Base-by-base conservation (phyloP, 306 rosid species). In the Cicer bijugum region DNA sequence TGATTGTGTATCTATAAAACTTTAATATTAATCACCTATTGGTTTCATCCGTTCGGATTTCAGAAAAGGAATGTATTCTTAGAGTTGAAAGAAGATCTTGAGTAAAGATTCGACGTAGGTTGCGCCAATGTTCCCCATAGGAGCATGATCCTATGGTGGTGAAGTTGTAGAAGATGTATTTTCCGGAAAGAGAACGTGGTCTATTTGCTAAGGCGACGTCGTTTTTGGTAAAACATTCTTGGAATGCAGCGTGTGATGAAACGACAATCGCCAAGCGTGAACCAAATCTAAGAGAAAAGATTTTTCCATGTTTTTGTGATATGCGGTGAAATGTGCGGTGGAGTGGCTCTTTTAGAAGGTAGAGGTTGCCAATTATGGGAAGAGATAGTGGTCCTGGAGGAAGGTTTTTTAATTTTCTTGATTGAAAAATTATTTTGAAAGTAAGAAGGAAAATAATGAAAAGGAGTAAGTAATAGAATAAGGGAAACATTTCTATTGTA, bases 71-170 rank as follows among this genome's bases (percentile, higher is more conserved):
- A 46, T 60, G 51, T 1, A 74, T 19, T 4, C 78, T 48, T 1
- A 35, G 71, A 1, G 78, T 1, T 2, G 90, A 87, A 47, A 82
- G 82, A 44, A 87, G 75, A 8, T 87, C 87, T 0, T 43, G 37
- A 28, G 83, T 14, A 35, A 74, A 62, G 4, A 85, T 78, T 23
- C 87, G 87, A n/a, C 89, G 91, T 6, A 87, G 84, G 75, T 82
- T 87, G 20, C 85, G 87, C 86, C 84, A 87, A 70, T 82, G 89
- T 38, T 85, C 89, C 0, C 87, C 86, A 47, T 85, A 76, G 12
- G 51, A 46, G 6, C 14, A 11, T 10, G 7, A 9, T 46, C 75
- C 81, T 7, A 77, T 69, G 55, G 76, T 77, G 38, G 56, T 69
- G 76, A 9, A 8, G 76, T 69, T 48, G 76, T 77, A 69, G 64